phyloP scores from a whole-genome alignment of 2,329 filamentous ascomycete species.

The Botryosphaeria agaves region DNA sequence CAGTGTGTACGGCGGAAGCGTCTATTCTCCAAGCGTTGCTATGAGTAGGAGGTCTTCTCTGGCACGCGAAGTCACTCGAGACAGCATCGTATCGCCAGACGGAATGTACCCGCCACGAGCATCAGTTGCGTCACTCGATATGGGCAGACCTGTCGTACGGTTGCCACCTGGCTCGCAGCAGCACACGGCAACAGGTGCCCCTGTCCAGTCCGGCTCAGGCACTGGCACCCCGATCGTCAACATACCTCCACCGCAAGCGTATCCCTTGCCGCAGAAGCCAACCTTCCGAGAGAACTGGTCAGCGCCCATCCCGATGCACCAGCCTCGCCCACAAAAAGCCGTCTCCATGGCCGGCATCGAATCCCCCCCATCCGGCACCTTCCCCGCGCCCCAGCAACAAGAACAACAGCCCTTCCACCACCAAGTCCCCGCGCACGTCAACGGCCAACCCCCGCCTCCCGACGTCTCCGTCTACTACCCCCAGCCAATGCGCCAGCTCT shows the following conservation, averaged over 20 bases:
- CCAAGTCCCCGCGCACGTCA: conserved; percentile 67
- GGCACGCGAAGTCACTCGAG: conserved; percentile 48
- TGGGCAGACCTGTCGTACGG: conserved; percentile 57
- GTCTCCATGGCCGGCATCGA: conserved; percentile 90
- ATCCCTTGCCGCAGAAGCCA: conserved; percentile 35
- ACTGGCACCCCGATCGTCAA: conserved; percentile 30
- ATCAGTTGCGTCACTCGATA: conserved; percentile 35
- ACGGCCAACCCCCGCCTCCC: conserved; percentile 35
- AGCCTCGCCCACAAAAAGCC: conserved; percentile 85
- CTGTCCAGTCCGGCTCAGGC: conserved; percentile 14
- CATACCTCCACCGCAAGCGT: conserved; percentile 33
- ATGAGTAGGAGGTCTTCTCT: conserved; percentile 76
- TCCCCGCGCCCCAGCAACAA: conserved; percentile 43
- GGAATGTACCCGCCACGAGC: conserved; percentile 60
- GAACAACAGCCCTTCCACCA: conserved; percentile 84
- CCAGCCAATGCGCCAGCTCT: conserved; percentile 34
- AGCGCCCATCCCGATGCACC: conserved; percentile 61
- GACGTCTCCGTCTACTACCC: conserved; percentile 31
- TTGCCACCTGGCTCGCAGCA: conserved; percentile 47
- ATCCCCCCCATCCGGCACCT: conserved; percentile 48
- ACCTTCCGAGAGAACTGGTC: conserved; percentile 42
- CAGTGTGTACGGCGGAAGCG: conserved; percentile 67
- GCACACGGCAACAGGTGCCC: conserved; percentile 14
- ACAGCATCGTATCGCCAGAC: conserved; percentile 63
- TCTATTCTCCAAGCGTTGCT: conserved; percentile 74